Evolutionary conservation across 208 protist genomes (phyloP), one percentile per base, ranked within the genome.

Genomic region (Trypanosomatidae sp.): DNA sequence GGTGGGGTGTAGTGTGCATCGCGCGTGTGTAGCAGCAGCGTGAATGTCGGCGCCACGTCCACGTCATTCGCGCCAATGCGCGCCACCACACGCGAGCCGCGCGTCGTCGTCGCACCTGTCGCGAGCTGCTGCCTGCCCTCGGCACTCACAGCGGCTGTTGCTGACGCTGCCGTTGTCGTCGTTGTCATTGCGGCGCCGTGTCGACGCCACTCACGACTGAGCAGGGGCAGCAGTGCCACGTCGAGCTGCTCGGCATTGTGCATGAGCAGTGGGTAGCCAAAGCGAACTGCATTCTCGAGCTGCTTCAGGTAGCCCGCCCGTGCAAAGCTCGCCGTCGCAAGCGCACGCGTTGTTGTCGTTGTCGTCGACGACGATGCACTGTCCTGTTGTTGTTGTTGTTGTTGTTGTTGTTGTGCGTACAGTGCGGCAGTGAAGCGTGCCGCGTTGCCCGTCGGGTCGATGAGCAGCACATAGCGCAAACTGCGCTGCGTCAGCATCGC

Each of bases 241-340:
- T 99, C 98, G 47, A 99, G 85, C 28, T 86, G 72, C 70, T 99
- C 98, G 16, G 97, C 98, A 68, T 99, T 98, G 47, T 99, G 77
- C n/a, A 99, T 88, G 3, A 99, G 61, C 25, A 99, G 70, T n/a
- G 97, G 84, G 43, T 88, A 97, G 51, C 98, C 98, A 47, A 99
- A 99, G 13, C 98, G 88, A 7, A 99, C 64, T 0, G 97, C 89
- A 52, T 77, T 95, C 58, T 99, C 98, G 4, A 99, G 71, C 42
- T 96, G 88, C 71, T 99, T 99, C 53, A 98, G 74, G 66, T 99
- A 99, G 6, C 84, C 81, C 3, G 54, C 35, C 35, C 98, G 96
- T n/a, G 84, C 75, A 66, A 99, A 15, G 30, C n/a, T 35, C n/a
- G n/a, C n/a, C n/a, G n/a, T n/a, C n/a, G n/a, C n/a, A n/a, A n/a